phyloP scores from a whole-genome alignment of 2,329 filamentous ascomycete species.

The Diaporthe velutina region DNA sequence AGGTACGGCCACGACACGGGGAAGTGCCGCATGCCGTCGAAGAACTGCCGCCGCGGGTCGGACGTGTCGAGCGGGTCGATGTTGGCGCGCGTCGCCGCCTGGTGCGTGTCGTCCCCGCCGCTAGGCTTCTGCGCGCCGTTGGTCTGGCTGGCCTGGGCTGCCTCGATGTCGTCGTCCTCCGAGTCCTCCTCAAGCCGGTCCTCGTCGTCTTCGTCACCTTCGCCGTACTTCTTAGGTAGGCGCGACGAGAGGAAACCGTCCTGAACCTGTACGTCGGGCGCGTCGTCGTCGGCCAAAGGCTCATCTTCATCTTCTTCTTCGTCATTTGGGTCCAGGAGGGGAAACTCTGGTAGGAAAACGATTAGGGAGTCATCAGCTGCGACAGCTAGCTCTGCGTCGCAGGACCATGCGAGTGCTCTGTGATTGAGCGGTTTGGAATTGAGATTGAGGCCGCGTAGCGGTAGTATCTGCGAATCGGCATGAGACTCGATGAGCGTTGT shows the following conservation, averaged over 20 bases:
- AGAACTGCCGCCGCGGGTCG: slow-evolving; percentile 46
- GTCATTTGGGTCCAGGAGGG: slow-evolving; percentile 36
- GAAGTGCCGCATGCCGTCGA: slow-evolving; percentile 51
- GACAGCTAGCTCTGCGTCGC: slow-evolving; percentile 69
- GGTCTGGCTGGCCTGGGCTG: not conserved
- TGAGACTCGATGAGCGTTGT: slow-evolving; percentile 19
- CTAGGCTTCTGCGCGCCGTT: slow-evolving; percentile 40
- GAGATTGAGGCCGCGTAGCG: slow-evolving; percentile 55
- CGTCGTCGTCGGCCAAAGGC: slow-evolving; percentile 12
- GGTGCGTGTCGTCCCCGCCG: slow-evolving; percentile 41
- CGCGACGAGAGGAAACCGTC: slow-evolving; percentile 36
- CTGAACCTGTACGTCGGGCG: slow-evolving; percentile 11
- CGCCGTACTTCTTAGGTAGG: slow-evolving; percentile 38
- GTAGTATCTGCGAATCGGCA: slow-evolving; percentile 53
- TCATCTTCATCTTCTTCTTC: slow-evolving; percentile 39
- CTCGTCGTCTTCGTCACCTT: slow-evolving; percentile 43
- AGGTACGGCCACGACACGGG: slow-evolving; percentile 52
- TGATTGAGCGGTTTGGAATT: slow-evolving; percentile 47
- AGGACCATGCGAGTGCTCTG: slow-evolving; percentile 65
- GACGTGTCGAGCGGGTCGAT: slow-evolving; percentile 37
- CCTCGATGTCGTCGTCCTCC: slow-evolving; percentile 38
- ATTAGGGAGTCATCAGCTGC: slow-evolving; percentile 68
- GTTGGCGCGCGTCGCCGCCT: slow-evolving; percentile 42
- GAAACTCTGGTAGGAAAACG: slow-evolving; percentile 63
- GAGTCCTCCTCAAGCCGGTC: slow-evolving; percentile 27